Percentiles rank a stretch among this genome's conserved stretches.
phyloP scores from a whole-genome alignment of 768 basidiomycete species.

The Mycena crocata region DNA sequence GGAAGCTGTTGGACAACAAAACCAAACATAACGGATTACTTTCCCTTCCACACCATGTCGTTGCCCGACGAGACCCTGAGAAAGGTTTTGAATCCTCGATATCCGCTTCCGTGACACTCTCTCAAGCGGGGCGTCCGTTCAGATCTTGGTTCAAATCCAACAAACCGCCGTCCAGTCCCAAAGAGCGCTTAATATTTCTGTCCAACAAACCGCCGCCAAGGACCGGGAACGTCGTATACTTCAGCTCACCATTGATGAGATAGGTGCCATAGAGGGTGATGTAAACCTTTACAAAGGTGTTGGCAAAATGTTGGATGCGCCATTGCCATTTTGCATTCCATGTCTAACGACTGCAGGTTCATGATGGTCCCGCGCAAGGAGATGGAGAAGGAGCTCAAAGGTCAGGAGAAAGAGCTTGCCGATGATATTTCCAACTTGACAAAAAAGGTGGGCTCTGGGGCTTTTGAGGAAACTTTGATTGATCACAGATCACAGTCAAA shows the following conservation, averaged over 20 bases:
- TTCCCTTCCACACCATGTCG: slow-evolving; percentile 54
- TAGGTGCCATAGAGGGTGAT: slow-evolving; percentile 73
- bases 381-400: slow-evolving; percentile 83
- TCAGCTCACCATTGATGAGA: slow-evolving; percentile 89
- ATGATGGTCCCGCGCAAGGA: slow-evolving; percentile 82
- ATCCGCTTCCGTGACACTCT: slow-evolving; percentile 18
- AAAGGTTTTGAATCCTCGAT: slow-evolving; percentile 61
- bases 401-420: slow-evolving; percentile 82
- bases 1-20: slow-evolving; percentile 52
- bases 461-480: neutral
- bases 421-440: slow-evolving; percentile 86
- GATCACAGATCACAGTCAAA: slow-evolving; percentile 65
- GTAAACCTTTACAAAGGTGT: slow-evolving; percentile 94
- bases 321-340: slow-evolving; percentile 15
- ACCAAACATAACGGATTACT: slow-evolving; percentile 37
- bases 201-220: slow-evolving; percentile 82
- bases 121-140: slow-evolving; percentile 38
- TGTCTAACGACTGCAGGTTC: slow-evolving; percentile 70
- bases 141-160: slow-evolving; percentile 96
- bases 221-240: slow-evolving; percentile 92
- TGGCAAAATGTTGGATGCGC: slow-evolving; percentile 88
- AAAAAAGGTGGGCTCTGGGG: slow-evolving; percentile 75
- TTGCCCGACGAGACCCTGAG: slow-evolving; percentile 85
- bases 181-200: slow-evolving; percentile 75
- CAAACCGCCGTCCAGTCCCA: slow-evolving; percentile 90